These are phyloP conservation scores for Arthromyces matolae DNA, from an alignment of 768 basidiomycete genomes.

Conservation along the genomic window DNA sequence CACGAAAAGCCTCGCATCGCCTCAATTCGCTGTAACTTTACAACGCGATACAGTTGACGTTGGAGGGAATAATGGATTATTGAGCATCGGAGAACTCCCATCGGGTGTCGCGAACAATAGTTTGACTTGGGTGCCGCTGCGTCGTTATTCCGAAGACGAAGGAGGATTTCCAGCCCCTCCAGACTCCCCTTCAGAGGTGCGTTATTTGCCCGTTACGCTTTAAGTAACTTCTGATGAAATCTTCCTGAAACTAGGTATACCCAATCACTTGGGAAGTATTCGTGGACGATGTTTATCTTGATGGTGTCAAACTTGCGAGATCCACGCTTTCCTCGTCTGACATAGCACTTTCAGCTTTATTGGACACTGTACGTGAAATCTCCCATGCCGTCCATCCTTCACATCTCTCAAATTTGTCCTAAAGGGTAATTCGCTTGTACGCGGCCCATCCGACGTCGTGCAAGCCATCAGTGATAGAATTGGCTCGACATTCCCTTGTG, in stretches of 20 bases:
- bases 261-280: constrained; percentile 71
- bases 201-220: neutral
- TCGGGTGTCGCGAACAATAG: constrained; percentile 39
- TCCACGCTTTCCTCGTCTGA: constrained; percentile 46
- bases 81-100: constrained; percentile 68
- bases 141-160: constrained; percentile 46
- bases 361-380: constrained; percentile 60
- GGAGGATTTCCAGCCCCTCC: constrained; percentile 54
- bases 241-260: constrained; percentile 40
- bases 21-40: constrained; percentile 55
- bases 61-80: constrained; percentile 62
- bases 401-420: neutral
- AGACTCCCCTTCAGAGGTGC: constrained; percentile 59
- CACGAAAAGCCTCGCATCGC: constrained; percentile 31
- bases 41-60: constrained; percentile 67
- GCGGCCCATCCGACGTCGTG: constrained; percentile 69
- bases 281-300: constrained; percentile 68
- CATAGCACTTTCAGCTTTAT: constrained; percentile 57
- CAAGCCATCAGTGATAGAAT: constrained; percentile 39
- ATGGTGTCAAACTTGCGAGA: constrained; percentile 55
- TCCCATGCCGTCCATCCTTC: neutral
- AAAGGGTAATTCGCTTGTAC: constrained; percentile 74
- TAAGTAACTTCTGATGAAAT: too few species aligned
- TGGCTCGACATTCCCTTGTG: constrained; percentile 49
- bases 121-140: constrained; percentile 65